Base-by-base conservation (phyloP, 441 rosid genomes). In the Populus hybrid region DNA sequence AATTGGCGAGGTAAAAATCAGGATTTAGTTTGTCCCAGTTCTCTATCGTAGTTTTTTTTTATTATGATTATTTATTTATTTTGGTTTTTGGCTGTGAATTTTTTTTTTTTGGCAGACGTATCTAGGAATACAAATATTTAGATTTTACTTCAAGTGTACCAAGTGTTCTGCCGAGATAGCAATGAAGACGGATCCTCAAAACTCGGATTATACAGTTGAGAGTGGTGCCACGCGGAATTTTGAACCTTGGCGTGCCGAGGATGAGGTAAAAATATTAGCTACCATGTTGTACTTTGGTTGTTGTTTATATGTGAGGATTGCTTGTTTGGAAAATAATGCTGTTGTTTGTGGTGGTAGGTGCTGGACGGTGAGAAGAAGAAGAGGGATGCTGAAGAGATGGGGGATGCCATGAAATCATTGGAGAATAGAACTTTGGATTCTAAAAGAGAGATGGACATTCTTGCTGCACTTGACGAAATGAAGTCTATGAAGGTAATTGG, bases 181-280 rank as follows among this genome's bases (percentile, higher is more conserved):
- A 1, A 89, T 94, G 46, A 91, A 91, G 86, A 94, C 98, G 2
- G 97, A 94, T 79, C 97, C 97, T 0, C 94, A 92, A 65, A 89
- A 94, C 69, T 91, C 97, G 12, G 97, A 92, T 85, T 94, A 94
- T 72, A 70, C 87, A 2, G 95, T 92, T 5, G 95, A 94, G 80
- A 89, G 94, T 6, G 95, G 97, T 9, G 97, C 98, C 0, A 82
- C 91, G 0, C 81, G 97, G 40, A 94, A 94, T 82, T 95, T 87
- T 36, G 98, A 95, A 75, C 99, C 99, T 20, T 91, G 95, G 97
- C 95, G 95, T 67, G 94, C 90, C 0, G 90, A 87, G 82, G 98
- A 95, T 72, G 98, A 89, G 94, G 97, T 85, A 40, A 32, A 67
- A n/a, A 5, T 14, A 6, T 24, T 11, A 18, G 20, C 1, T 24